These are phyloP conservation scores for Paraphoma sp. DNA, from an alignment of 2,329 filamentous ascomycete species.

Conservation along the genomic window DNA sequence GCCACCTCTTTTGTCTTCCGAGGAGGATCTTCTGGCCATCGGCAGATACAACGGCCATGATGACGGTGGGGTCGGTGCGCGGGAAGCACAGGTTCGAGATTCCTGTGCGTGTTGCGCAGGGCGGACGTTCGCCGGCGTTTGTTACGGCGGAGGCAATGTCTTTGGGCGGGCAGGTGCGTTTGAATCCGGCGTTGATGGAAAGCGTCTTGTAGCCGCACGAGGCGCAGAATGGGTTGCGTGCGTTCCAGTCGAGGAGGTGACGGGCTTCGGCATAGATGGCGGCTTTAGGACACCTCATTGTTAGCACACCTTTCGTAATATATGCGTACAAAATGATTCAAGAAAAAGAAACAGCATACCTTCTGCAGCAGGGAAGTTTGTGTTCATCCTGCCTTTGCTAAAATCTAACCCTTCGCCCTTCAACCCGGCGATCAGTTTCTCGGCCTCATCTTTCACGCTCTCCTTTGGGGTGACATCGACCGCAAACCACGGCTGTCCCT, in stretches of 20 bases:
- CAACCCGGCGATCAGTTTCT: constrained; percentile 64
- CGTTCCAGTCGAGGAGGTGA: constrained; percentile 92
- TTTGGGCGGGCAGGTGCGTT: constrained; percentile 77
- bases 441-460: constrained; percentile 66
- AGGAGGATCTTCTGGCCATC: constrained; percentile 81
- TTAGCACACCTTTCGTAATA: background rate
- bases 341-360: constrained; percentile 54
- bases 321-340: background rate
- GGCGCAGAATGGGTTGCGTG: constrained; percentile 88
- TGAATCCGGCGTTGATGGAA: constrained; percentile 79
- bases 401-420: constrained; percentile 71
- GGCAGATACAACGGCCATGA: constrained; percentile 86
- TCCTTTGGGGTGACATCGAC: constrained; percentile 82
- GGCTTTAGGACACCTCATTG: constrained; percentile 53
- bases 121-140: constrained; percentile 60
- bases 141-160: constrained; percentile 62
- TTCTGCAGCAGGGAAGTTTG: constrained; percentile 66
- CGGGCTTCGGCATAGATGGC: constrained; percentile 90
- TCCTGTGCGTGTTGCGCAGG: constrained; percentile 82
- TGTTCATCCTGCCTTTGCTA: constrained; percentile 68
- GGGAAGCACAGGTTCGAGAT: constrained; percentile 93
- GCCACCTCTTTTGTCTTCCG: constrained; percentile 84
- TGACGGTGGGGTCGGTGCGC: constrained; percentile 91
- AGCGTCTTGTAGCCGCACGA: constrained; percentile 85
- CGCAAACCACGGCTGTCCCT: constrained; percentile 85